Evolutionary conservation across 1,284 basidiomycete genomes (phyloP).

Genomic region (Leccinum huronense): DNA sequence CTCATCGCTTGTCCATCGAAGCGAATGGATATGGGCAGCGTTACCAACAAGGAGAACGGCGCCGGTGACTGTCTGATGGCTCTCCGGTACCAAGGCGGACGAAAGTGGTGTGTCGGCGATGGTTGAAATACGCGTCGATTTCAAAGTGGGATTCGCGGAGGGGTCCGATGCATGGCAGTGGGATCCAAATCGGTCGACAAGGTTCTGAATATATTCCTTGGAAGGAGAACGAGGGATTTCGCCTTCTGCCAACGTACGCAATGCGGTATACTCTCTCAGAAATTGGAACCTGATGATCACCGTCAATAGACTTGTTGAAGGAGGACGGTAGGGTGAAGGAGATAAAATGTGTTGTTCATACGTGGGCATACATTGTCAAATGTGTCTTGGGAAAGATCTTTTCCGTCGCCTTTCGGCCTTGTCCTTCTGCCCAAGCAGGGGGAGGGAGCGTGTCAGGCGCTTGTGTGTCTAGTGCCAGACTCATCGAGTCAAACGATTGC

Average conservation of each 20-base stretch:
- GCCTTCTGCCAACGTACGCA: constrained; percentile 22
- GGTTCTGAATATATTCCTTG: no score
- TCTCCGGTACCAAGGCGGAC: background rate
- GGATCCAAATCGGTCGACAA: no score
- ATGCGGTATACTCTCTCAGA: constrained; percentile 22
- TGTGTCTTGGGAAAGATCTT: constrained; percentile 37
- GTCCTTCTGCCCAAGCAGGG: constrained; percentile 31
- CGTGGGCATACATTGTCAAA: constrained; percentile 41
- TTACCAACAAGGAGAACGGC: constrained; percentile 37
- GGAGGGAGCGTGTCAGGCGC: constrained; percentile 35
- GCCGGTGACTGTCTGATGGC: no score
- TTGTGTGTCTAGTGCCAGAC: constrained; percentile 38
- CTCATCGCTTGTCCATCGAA: constrained; percentile 24
- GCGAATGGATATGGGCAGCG: constrained; percentile 46
- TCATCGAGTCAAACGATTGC: constrained; percentile 40
- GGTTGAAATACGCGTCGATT: no score
- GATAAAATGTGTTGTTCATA: constrained; percentile 28
- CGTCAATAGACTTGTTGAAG: constrained; percentile 18
- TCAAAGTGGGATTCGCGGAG: no score
- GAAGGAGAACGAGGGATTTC: constrained; percentile 27
- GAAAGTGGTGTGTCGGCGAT: background rate
- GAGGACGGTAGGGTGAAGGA: constrained; percentile 7
- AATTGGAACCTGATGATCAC: constrained; percentile 10
- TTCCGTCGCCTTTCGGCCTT: constrained; percentile 40
- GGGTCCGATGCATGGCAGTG: no score